Conservation (phyloP, 1,139 yeast species). For the Suhomyces chickasaworum region DNA sequence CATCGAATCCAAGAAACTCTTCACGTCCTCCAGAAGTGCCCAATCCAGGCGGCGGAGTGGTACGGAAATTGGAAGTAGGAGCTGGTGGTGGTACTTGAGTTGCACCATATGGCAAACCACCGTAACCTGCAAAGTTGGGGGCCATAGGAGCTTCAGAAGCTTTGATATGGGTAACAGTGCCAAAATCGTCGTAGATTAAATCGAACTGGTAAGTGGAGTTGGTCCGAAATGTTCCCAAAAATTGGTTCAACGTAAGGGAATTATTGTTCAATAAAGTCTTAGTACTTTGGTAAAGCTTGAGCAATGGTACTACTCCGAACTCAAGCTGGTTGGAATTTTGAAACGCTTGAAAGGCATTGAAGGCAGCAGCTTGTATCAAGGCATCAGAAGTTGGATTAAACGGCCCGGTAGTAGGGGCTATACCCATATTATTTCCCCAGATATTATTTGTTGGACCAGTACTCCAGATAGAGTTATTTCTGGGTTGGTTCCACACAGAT, state of each 20-base stretch:
- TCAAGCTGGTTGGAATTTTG: constrained; percentile 37
- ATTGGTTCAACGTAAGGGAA: constrained; percentile 43
- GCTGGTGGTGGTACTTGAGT: neutral
- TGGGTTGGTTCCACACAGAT: constrained; percentile 28
- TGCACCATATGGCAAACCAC: neutral
- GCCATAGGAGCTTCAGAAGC: constrained; percentile 18
- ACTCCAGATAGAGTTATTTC: constrained; percentile 41
- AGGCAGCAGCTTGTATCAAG: constrained; percentile 33
- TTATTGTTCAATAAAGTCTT: constrained; percentile 29
- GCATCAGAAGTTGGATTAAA: constrained; percentile 7
- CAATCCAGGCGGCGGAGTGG: constrained; percentile 10
- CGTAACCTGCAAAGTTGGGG: constrained; percentile 1
- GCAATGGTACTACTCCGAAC: constrained; percentile 42
- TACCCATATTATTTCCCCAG: constrained; percentile 14
- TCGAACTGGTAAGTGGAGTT: constrained; percentile 40
- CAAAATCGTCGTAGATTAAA: constrained; percentile 49
- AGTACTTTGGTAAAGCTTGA: constrained; percentile 37
- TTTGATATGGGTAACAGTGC: constrained; percentile 48
- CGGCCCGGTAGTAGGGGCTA: constrained; percentile 3
- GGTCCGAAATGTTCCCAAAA: constrained; percentile 39
- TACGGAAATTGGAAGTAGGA: constrained; percentile 2
- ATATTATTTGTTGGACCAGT: constrained; percentile 14
- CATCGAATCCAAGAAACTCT: constrained; percentile 8
- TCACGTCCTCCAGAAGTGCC: constrained; percentile 5
- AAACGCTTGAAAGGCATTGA: constrained; percentile 38